Evolutionary conservation across 495 filamentous ascomycete species (phyloP).

Genomic region (Penicillium egyptiacum): DNA sequence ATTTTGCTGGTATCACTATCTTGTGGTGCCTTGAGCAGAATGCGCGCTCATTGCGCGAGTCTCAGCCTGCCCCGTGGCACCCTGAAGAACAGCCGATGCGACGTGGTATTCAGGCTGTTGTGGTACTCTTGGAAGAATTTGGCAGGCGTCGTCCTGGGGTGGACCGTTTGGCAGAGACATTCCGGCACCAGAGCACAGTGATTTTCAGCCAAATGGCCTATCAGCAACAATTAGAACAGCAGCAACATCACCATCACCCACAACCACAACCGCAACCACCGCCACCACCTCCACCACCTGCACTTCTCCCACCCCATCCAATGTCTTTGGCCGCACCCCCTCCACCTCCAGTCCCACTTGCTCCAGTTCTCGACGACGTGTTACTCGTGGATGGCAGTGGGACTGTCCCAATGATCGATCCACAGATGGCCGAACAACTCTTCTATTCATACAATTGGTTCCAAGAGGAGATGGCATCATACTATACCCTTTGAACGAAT

Average conservation of each 20-base stretch:
- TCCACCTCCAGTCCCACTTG: constrained; percentile 41
- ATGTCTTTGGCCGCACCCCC: constrained; percentile 26
- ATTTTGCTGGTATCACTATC: constrained; percentile 52
- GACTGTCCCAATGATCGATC: constrained; percentile 39
- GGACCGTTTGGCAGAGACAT: constrained; percentile 47
- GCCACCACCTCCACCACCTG: constrained; percentile 26
- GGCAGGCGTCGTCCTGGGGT: constrained; percentile 49
- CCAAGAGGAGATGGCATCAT: constrained; percentile 47
- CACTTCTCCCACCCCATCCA: constrained; percentile 27
- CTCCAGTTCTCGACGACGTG: constrained; percentile 46
- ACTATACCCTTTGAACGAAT: constrained; percentile 42
- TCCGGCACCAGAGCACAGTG: constrained; percentile 46
- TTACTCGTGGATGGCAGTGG: constrained; percentile 40
- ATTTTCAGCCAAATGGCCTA: constrained; percentile 50
- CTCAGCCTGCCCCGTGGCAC: constrained; percentile 38
- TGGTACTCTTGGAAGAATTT: constrained; percentile 52
- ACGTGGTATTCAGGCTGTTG: constrained; percentile 45
- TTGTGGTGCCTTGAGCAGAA: constrained; percentile 51
- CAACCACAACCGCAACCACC: constrained; percentile 18
- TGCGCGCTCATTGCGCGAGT: constrained; percentile 45
- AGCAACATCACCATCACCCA: constrained; percentile 24
- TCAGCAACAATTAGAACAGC: constrained; percentile 33
- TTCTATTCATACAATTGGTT: constrained; percentile 49
- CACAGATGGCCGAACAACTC: constrained; percentile 44
- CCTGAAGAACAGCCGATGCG: constrained; percentile 50